Evolutionary conservation across 495 filamentous ascomycete genomes (phyloP), one percentile per base, ranked within the genome.

Genomic region (Hypoxylon lienhwacheense): DNA sequence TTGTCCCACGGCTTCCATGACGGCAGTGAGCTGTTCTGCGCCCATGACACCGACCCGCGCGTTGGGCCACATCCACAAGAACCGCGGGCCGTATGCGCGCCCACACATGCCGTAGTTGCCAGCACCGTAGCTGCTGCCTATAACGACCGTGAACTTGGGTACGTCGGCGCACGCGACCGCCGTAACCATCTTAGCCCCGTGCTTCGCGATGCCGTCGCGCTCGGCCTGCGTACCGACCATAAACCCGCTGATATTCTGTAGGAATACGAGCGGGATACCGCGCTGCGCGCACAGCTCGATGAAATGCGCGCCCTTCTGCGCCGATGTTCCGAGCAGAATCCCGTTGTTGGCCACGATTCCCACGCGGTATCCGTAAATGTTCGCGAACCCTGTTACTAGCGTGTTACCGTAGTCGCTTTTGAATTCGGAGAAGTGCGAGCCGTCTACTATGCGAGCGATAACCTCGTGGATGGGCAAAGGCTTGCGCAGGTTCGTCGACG

Each of bases 1-100:
- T 68, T 88, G 87, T 5, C 93, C 91, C 0, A 98, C 95, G 2
- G 91, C 86, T 72, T 90, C 86, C 93, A 98, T 98, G 26, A 98
- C 93, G 3, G 85, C 80, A 1, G 85, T 87, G 11, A 98, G 77
- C 73, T 98, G 93, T 75, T 97, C 91, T 14, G 86, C 81, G 28
- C 93, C 93, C 93, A 98, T 98, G 48, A 98, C 93, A 5, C 87
- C 89, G 53, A 96, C 92, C 61, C 87, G 86, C 14, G 93, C 90
- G 63, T 95, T 96, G 10, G 93, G 95, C 93, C 93, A 98, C 83
- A 93, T 95, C 84, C 89, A 98, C 47, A 98, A 72, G 66, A 98
- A 86, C 8, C 91, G 76, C 0, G 93, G 93, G 3, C 82, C 82
- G 71, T 97, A 98, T 1, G 93, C 95, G 33, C 93, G 85, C n/a